Base-by-base conservation (phyloP, 768 basidiomycete species). In the Sistotremastrum niveocremeum region DNA sequence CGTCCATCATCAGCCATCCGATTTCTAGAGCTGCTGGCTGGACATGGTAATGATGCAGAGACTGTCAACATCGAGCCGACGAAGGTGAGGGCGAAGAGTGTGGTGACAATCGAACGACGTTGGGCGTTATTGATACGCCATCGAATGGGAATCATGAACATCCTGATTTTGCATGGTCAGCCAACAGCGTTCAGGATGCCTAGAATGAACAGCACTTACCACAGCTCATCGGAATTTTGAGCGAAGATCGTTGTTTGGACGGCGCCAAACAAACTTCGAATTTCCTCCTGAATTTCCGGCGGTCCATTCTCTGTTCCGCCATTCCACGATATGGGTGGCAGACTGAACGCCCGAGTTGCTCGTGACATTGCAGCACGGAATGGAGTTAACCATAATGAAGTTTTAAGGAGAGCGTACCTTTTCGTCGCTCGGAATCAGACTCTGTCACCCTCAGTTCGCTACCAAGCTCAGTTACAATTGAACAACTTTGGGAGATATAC, bases 361-460 rank as follows among this genome's bases (percentile, higher is more conserved):
- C 77, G 85, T 59, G 86, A 89, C 61, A 75, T 86, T 46, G 84
- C 84, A 55, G 83, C 81, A 28, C 81, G 85, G 43, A 59, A 73
- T 12, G 77, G 79, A 48, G 82, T 88, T 49, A 65, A 68, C 48
- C 73, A 73, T 39, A 79, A 81, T 59, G 94, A 98, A 61, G 70
- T 94, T 41, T 69, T 80, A 31, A 80, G 93, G 12, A 73, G 88
- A 39, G 93, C 94, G 0, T 93, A 94, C 62, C 78, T 97, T 42
- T 90, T 80, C 63, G 84, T 97, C 53, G 90, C 93, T 28, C 77
- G 94, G 49, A 97, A 98, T 65, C 79, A 86, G 59, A 76, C 81
- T 2, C 66, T 97, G n/a, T 81, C 90, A 10, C 71, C 87, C 2
- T 81, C 86, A 58, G 75, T 97, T 41, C 84, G 94, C 46, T 86